Evolutionary conservation across 495 filamentous ascomycete species (phyloP).

Genomic region (Neurospora tetraspora): DNA sequence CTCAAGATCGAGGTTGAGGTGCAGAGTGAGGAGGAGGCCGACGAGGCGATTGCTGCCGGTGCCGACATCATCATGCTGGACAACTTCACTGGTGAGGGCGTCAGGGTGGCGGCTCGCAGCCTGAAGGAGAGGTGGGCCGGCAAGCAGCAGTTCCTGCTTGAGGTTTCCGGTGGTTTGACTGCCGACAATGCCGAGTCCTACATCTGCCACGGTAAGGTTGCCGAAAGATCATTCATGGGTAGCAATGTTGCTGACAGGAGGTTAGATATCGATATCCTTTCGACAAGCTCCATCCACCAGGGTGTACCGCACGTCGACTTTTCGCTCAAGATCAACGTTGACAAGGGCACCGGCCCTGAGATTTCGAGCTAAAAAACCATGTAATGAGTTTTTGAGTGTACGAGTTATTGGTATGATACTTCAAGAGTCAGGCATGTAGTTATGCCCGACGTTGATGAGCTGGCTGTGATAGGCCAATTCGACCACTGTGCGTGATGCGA

Average conservation of each 20-base stretch:
- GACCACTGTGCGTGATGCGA: neutral
- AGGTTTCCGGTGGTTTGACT: slow-evolving; percentile 86
- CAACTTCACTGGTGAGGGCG: slow-evolving; percentile 73
- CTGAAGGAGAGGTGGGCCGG: slow-evolving; percentile 69
- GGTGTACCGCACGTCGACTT: slow-evolving; percentile 89
- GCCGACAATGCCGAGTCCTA: slow-evolving; percentile 72
- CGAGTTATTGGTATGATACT: neutral
- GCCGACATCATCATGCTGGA: slow-evolving; percentile 97
- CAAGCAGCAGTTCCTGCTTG: slow-evolving; percentile 62
- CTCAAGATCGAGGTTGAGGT: slow-evolving; percentile 96
- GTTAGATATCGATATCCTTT: slow-evolving; percentile 83
- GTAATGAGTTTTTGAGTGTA: neutral
- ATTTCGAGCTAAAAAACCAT: slow-evolving; percentile 11
- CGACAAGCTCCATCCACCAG: slow-evolving; percentile 93
- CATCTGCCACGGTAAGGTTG: slow-evolving; percentile 55
- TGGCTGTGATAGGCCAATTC: neutral
- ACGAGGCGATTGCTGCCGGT: slow-evolving; percentile 81
- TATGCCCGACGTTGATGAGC: neutral
- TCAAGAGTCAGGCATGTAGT: neutral
- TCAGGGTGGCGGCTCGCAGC: slow-evolving; percentile 56
- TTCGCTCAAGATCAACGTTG: slow-evolving; percentile 71
- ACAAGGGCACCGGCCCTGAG: slow-evolving; percentile 16
- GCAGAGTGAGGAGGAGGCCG: slow-evolving; percentile 72
- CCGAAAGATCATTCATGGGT: neutral
- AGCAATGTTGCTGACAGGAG: slow-evolving; percentile 5